A percentile compares a stretch with the other conserved stretches of the same genome.
Conservation (phyloP, 768 basidiomycete genomes). For the Lentinus brumalis region DNA sequence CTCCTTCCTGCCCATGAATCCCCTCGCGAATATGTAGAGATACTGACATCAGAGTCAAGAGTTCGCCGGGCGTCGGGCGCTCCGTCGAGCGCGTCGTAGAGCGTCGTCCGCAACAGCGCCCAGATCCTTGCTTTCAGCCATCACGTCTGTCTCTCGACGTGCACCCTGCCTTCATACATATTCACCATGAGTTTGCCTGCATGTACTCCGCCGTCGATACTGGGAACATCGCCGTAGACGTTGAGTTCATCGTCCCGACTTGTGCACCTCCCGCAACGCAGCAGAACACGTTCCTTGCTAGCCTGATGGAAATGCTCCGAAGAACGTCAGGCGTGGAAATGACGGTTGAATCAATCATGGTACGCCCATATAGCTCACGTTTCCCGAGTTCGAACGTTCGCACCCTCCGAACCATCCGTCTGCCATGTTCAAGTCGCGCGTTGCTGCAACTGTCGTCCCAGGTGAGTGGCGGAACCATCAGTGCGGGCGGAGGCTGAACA, state of each 20-base stretch:
- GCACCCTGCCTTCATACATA: no score
- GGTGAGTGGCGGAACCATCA: background rate
- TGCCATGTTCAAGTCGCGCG: slow-evolving; percentile 3
- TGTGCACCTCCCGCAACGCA: background rate
- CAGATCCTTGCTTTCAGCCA: no score
- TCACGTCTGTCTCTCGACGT: no score
- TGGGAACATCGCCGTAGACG: background rate
- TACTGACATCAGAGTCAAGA: no score
- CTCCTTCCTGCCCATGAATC: no score
- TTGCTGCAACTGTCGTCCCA: background rate
- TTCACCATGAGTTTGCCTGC: no score
- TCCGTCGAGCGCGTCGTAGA: no score
- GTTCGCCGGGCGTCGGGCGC: no score
- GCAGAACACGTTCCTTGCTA: background rate
- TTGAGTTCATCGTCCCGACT: background rate
- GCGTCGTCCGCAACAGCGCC: no score
- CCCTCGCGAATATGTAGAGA: no score
- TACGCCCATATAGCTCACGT: background rate
- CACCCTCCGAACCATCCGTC: slow-evolving; percentile 48
- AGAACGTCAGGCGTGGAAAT: background rate
- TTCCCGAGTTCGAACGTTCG: background rate
- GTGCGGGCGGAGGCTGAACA: background rate
- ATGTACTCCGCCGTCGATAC: background rate
- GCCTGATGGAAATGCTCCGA: background rate
- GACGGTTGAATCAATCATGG: background rate